Evolutionary conservation across 768 basidiomycete species (phyloP).

Genomic region (Rhodotorula toruloides): DNA sequence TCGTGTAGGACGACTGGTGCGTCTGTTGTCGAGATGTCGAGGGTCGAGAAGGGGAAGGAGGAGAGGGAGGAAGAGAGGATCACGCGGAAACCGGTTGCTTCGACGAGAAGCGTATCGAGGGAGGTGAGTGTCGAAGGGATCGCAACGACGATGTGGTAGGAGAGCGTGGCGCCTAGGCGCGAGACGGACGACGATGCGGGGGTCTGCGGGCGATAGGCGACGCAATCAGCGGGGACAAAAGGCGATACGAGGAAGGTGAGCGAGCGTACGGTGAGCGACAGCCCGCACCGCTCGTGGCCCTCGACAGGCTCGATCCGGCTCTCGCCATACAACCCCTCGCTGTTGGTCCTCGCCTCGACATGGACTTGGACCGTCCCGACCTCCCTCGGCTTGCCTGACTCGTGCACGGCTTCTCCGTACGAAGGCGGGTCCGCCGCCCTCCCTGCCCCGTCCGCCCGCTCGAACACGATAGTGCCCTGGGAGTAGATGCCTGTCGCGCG

Average conservation of each 20-base stretch:
- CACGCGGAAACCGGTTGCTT: slow-evolving; percentile 1
- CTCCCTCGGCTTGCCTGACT: background rate
- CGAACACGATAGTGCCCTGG: background rate
- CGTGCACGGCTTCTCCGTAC: background rate
- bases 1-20: background rate
- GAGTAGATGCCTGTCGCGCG: background rate
- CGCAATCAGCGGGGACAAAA: no score
- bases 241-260: no score
- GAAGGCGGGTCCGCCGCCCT: background rate
- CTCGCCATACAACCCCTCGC: slow-evolving; percentile 8
- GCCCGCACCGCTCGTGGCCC: slow-evolving; percentile 1
- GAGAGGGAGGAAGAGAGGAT: slow-evolving; percentile 8
- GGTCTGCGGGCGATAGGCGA: background rate
- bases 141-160: slow-evolving; percentile 21
- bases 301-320: background rate
- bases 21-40: slow-evolving; percentile 9
- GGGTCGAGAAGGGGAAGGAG: background rate
- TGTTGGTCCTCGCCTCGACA: slow-evolving; percentile 20
- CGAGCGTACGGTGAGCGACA: slow-evolving; percentile 6
- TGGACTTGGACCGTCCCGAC: background rate
- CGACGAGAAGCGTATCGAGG: slow-evolving; percentile 7
- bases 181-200: background rate
- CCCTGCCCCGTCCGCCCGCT: background rate
- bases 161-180: slow-evolving; percentile 6
- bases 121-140: slow-evolving; percentile 1